phyloP scores from a whole-genome alignment of 306 rosid species.

The Quercus mongolica region DNA sequence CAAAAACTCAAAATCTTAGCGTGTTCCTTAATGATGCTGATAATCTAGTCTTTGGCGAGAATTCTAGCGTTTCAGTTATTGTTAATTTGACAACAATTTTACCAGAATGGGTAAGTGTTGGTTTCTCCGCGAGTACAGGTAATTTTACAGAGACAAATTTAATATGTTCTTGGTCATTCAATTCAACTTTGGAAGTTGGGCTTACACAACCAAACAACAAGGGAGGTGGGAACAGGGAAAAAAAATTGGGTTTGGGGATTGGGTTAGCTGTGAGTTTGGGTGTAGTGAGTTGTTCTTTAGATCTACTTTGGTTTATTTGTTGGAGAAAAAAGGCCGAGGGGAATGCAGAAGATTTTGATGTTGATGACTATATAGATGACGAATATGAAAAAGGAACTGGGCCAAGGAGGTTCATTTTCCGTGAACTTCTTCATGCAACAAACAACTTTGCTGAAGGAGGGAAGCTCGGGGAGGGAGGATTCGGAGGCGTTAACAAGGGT shows the following conservation, averaged over 20 bases:
- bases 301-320: slow-evolving; percentile 24
- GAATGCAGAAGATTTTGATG: slow-evolving; percentile 3
- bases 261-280: too few relatives aligned
- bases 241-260: slow-evolving; percentile 13
- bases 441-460: too few relatives aligned
- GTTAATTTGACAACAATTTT: slow-evolving; percentile 55
- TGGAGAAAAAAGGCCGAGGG: slow-evolving; percentile 34
- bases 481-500: too few relatives aligned
- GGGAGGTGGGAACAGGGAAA: background rate
- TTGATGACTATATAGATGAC: slow-evolving; percentile 23
- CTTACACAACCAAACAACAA: too few relatives aligned
- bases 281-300: too few relatives aligned
- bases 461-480: too few relatives aligned
- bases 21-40: slow-evolving; percentile 49
- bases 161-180: slow-evolving; percentile 67
- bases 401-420: too few relatives aligned
- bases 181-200: slow-evolving; percentile 44
- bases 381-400: too few relatives aligned
- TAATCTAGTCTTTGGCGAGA: slow-evolving; percentile 30
- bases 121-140: slow-evolving; percentile 77
- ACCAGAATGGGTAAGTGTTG: slow-evolving; percentile 60
- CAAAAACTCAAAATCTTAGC: slow-evolving; percentile 46
- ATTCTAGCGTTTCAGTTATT: slow-evolving; percentile 35
- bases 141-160: slow-evolving; percentile 44
- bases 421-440: too few relatives aligned